A percentile compares a stretch with the other conserved stretches of the same genome.
Evolutionary conservation across 2,329 filamentous ascomycete species (phyloP).

Genomic region (Botryosphaeria dothidea): DNA sequence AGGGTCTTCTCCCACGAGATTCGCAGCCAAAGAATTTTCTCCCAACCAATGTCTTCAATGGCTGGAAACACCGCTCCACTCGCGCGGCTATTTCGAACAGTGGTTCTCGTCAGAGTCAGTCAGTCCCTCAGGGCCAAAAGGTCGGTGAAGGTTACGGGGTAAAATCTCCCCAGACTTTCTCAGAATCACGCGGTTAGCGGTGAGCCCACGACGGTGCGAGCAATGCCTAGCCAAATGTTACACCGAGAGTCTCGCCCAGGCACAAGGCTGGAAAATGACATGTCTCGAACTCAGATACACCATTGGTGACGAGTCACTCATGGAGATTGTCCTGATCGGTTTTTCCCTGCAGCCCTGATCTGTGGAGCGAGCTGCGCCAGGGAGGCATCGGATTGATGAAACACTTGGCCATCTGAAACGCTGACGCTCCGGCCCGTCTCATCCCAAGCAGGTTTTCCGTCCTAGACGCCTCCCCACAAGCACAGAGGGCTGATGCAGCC

Average conservation of each 20-base stretch:
- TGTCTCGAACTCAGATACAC: neutral
- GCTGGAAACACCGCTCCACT: neutral
- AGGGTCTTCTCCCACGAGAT: neutral
- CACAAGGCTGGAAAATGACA: neutral
- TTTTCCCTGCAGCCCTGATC: neutral
- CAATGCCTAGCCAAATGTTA: neutral
- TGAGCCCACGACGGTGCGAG: neutral
- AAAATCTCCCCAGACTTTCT: neutral
- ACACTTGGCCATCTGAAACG: neutral
- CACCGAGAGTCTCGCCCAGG: neutral
- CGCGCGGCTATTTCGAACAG: neutral
- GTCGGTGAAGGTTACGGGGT: neutral
- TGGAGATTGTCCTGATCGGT: neutral
- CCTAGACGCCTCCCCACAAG: neutral
- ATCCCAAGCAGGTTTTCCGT: neutral
- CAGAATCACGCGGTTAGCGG: neutral
- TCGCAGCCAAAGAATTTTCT: neutral
- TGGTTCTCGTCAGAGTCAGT: neutral
- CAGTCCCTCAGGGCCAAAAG: neutral
- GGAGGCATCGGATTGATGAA: constrained; percentile 3
- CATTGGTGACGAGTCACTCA: neutral
- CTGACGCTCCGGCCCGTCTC: neutral
- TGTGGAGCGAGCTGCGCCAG: neutral
- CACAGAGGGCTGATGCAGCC: no score
- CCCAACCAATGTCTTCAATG: neutral